phyloP scores from a whole-genome alignment of 768 basidiomycete genomes.

The Lactarius vividus region DNA sequence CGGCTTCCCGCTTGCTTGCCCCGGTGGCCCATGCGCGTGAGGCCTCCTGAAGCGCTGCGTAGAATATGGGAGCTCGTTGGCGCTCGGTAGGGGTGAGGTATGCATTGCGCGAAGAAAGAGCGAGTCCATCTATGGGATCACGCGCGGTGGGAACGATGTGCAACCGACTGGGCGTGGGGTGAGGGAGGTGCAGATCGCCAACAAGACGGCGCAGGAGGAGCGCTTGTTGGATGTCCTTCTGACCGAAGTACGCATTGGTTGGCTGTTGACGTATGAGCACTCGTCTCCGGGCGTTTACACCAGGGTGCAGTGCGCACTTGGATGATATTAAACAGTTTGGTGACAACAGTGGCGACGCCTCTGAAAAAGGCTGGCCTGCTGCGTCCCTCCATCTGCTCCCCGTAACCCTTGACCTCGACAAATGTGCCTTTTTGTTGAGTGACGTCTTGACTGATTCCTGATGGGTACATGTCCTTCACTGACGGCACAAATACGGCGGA shows the following conservation, averaged over 20 bases:
- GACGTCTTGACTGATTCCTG: constrained; percentile 79
- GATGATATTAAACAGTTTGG: constrained; percentile 91
- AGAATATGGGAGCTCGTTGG: constrained; percentile 55
- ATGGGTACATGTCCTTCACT: constrained; percentile 87
- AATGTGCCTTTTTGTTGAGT: constrained; percentile 81
- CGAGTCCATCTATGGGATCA: constrained; percentile 61
- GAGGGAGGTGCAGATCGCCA: constrained; percentile 74
- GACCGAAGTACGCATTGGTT: constrained; percentile 90
- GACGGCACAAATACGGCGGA: constrained; percentile 79
- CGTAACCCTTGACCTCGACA: constrained; percentile 87
- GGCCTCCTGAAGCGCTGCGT: constrained; percentile 63
- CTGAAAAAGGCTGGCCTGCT: constrained; percentile 90
- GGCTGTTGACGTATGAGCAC: constrained; percentile 51
- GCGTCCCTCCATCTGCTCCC: constrained; percentile 89
- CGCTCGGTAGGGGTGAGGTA: constrained; percentile 71
- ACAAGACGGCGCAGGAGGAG: constrained; percentile 76
- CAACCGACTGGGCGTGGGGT: constrained; percentile 70
- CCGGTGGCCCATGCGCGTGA: constrained; percentile 53
- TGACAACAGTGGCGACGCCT: constrained; percentile 92
- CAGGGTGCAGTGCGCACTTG: constrained; percentile 54
- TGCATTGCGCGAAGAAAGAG: constrained; percentile 87
- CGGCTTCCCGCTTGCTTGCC: constrained; percentile 47
- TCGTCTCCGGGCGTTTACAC: background rate
- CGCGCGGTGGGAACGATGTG: constrained; percentile 87
- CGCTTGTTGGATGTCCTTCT: constrained; percentile 98